Percentiles rank a stretch among this genome's conserved stretches.
Conservation (phyloP, 176 grass and related monocot genomes). For the Oryza nivara region DNA sequence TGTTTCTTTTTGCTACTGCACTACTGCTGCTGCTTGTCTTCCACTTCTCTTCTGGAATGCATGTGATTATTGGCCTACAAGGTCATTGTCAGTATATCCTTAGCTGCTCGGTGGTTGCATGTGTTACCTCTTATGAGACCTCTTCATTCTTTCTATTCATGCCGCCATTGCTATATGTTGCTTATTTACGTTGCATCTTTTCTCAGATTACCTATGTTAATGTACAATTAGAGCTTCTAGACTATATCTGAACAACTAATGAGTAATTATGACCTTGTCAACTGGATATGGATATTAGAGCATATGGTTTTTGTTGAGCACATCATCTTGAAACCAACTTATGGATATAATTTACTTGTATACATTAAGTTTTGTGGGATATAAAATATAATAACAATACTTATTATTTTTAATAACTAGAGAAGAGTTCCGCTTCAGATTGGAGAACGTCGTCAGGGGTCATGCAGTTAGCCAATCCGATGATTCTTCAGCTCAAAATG, state of each 20-base stretch:
- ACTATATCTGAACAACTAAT: background rate
- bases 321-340: background rate
- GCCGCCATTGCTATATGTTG: background rate
- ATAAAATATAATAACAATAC: slow-evolving; percentile 35
- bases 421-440: slow-evolving; percentile 90
- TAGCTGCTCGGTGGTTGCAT: slow-evolving; percentile 33
- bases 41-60: background rate
- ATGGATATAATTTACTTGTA: background rate
- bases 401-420: slow-evolving; percentile 67
- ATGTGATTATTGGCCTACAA: slow-evolving; percentile 18
- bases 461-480: slow-evolving; percentile 64
- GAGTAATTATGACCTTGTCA: background rate
- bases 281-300: background rate
- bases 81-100: slow-evolving; percentile 39
- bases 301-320: background rate
- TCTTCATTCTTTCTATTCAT: slow-evolving; percentile 27
- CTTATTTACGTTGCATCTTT: background rate
- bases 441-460: slow-evolving; percentile 78
- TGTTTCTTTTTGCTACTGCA: background rate
- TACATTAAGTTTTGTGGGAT: slow-evolving; percentile 2
- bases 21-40: background rate
- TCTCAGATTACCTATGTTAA: background rate
- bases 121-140: slow-evolving; percentile 21
- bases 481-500: slow-evolving; percentile 53
- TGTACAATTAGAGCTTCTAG: background rate